These are phyloP conservation scores for Circinella umbellata DNA, from an alignment of 371 early-diverging fungal genomes.

Conservation along the genomic window DNA sequence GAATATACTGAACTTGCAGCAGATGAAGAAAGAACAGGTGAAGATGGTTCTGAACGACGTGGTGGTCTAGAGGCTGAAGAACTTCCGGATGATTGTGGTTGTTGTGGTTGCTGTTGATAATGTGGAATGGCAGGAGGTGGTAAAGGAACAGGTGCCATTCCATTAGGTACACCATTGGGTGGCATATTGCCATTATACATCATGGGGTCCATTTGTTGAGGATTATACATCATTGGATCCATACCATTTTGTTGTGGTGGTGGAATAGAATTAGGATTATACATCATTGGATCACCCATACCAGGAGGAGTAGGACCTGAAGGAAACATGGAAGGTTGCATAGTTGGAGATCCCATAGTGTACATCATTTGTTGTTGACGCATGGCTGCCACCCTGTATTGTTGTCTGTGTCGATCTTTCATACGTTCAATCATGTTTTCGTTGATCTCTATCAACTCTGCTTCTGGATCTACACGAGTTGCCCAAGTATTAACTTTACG, in stretches of 20 bases:
- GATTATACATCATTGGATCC: slow-evolving; percentile 10
- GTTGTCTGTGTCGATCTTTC: slow-evolving; percentile 50
- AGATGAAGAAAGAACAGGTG: slow-evolving; percentile 7
- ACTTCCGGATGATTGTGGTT: slow-evolving; percentile 1
- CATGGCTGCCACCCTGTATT: slow-evolving; percentile 42
- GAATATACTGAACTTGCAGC: slow-evolving; percentile 3
- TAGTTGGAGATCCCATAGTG: neutral
- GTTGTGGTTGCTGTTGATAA: neutral
- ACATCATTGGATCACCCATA: slow-evolving; percentile 11
- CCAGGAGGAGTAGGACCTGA: neutral
- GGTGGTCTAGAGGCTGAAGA: slow-evolving; percentile 1
- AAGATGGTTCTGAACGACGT: slow-evolving; percentile 13
- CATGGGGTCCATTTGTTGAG: slow-evolving; percentile 2
- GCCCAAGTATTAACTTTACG: slow-evolving; percentile 48
- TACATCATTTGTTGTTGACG: slow-evolving; percentile 31
- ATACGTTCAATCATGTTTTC: slow-evolving; percentile 46
- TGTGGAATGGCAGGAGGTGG: neutral
- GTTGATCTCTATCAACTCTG: slow-evolving; percentile 32
- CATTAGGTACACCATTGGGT: neutral
- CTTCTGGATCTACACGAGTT: slow-evolving; percentile 39
- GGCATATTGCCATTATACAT: neutral
- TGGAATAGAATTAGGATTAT: neutral
- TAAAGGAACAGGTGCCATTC: neutral
- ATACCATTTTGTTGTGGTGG: neutral
- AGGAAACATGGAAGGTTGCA: slow-evolving; percentile 5